Evolutionary conservation across 176 grass and related monocot genomes (phyloP).

Genomic region (Guadua angustifolia): DNA sequence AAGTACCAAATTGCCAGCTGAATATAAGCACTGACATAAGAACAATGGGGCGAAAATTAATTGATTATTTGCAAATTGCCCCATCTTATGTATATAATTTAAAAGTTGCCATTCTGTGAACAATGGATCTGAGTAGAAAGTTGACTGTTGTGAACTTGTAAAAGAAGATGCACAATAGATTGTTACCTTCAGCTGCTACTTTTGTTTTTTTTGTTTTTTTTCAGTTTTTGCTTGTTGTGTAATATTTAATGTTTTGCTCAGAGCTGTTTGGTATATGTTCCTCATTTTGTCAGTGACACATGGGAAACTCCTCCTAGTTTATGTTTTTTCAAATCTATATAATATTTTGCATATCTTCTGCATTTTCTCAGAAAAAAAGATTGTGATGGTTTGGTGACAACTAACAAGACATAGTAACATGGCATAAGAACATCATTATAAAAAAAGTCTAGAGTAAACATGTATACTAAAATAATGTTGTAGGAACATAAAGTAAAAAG

Average conservation of each 20-base stretch:
- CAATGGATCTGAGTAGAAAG: constrained; percentile 7
- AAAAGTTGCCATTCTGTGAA: neutral
- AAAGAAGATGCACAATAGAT: constrained; percentile 3
- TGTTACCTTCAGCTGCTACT: constrained; percentile 1
- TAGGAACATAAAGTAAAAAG: neutral
- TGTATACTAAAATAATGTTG: neutral
- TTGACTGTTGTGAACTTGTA: neutral
- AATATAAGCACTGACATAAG: neutral
- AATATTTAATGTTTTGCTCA: neutral
- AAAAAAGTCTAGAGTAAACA: constrained; percentile 2
- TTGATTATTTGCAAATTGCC: constrained; percentile 2
- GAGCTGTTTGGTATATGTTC: neutral
- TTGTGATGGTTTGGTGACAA: constrained; percentile 1
- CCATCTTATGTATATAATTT: neutral
- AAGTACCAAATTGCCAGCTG: neutral
- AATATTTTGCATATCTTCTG: neutral
- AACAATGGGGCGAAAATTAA: constrained; percentile 3
- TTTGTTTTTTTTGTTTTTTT: neutral
- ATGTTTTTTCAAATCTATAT: neutral
- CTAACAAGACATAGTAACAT: neutral
- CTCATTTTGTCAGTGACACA: neutral
- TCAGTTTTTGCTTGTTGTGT: constrained; percentile 7
- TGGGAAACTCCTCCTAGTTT: neutral
- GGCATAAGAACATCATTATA: neutral
- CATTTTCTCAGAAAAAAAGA: neutral